Conservation (phyloP, 495 filamentous ascomycete genomes). For the Penicillium ochrochloron region DNA sequence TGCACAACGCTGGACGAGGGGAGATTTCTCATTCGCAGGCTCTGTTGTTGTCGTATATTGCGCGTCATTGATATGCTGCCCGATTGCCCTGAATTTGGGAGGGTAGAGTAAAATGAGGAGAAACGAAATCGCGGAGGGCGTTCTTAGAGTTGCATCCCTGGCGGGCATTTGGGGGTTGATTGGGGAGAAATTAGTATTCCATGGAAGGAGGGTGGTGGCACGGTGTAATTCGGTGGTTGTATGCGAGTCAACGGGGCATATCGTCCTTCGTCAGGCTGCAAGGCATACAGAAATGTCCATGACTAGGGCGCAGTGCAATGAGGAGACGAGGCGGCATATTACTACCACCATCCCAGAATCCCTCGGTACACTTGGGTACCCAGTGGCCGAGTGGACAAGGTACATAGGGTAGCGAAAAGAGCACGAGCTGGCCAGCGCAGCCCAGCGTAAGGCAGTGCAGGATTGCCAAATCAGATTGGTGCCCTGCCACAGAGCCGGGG, state of each 20-base stretch:
- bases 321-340: constrained; percentile 11
- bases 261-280: constrained; percentile 34
- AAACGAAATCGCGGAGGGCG: constrained; percentile 15
- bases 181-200: constrained; percentile 1
- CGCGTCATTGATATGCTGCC: constrained; percentile 35
- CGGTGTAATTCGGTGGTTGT: constrained; percentile 31
- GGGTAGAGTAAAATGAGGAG: constrained; percentile 4
- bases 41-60: constrained; percentile 17
- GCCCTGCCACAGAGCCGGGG: constrained; percentile 11
- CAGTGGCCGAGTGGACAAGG: constrained; percentile 9
- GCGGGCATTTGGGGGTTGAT: not conserved
- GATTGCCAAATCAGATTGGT: constrained; percentile 18
- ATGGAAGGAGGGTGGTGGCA: constrained; percentile 32
- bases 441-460: not conserved
- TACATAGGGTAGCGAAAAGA: constrained; percentile 1
- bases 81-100: constrained; percentile 16
- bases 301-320: constrained; percentile 20
- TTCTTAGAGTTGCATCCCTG: constrained; percentile 22
- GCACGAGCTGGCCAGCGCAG: constrained; percentile 3
- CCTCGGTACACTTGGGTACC: constrained; percentile 11
- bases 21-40: constrained; percentile 9
- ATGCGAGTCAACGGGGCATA: constrained; percentile 31
- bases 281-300: constrained; percentile 31
- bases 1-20: constrained; percentile 8
- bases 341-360: not conserved